Conservation (phyloP, 2,329 filamentous ascomycete genomes). For the Cercospora sojina region DNA sequence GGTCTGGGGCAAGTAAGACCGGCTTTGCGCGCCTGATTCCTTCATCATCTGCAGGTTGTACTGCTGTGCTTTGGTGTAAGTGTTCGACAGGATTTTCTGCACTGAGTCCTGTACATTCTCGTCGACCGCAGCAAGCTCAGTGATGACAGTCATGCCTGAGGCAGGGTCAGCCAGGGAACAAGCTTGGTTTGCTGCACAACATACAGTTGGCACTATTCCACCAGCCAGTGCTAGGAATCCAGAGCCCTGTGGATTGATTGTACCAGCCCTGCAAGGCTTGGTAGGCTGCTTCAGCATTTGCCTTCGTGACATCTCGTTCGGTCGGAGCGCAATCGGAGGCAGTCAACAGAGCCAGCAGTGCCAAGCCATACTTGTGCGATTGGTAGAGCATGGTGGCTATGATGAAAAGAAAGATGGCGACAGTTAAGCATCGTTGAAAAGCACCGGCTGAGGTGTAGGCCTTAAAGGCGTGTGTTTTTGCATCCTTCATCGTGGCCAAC, state of each 20-base stretch:
- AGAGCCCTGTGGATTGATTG: slow-evolving; percentile 34
- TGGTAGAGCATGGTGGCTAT: slow-evolving; percentile 7
- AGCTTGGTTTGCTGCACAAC: neutral
- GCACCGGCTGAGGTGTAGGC: neutral
- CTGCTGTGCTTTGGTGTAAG: slow-evolving; percentile 28
- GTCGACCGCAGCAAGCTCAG: slow-evolving; percentile 33
- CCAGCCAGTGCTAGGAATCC: slow-evolving; percentile 36
- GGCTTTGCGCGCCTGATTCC: slow-evolving; percentile 14
- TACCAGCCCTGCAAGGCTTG: slow-evolving; percentile 35
- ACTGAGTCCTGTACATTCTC: slow-evolving; percentile 19
- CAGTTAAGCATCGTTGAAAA: neutral
- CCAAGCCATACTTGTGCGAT: slow-evolving; percentile 4
- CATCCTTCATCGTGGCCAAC: neutral
- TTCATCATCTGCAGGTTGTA: slow-evolving; percentile 30
- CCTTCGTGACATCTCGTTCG: slow-evolving; percentile 24
- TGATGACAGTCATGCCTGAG: slow-evolving; percentile 32
- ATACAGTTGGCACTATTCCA: slow-evolving; percentile 38
- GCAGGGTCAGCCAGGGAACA: neutral
- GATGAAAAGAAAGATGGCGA: neutral
- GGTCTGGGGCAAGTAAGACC: slow-evolving; percentile 12
- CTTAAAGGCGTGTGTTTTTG: neutral
- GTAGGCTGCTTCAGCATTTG: slow-evolving; percentile 31
- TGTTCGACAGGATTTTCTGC: slow-evolving; percentile 26
- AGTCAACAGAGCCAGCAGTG: slow-evolving; percentile 9
- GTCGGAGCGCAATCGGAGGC: slow-evolving; percentile 11